Percentiles rank a stretch among this genome's conserved stretches.
These are phyloP conservation scores for Emergomyces africanus DNA, from an alignment of 2,329 filamentous ascomycete species.

Conservation along the genomic window DNA sequence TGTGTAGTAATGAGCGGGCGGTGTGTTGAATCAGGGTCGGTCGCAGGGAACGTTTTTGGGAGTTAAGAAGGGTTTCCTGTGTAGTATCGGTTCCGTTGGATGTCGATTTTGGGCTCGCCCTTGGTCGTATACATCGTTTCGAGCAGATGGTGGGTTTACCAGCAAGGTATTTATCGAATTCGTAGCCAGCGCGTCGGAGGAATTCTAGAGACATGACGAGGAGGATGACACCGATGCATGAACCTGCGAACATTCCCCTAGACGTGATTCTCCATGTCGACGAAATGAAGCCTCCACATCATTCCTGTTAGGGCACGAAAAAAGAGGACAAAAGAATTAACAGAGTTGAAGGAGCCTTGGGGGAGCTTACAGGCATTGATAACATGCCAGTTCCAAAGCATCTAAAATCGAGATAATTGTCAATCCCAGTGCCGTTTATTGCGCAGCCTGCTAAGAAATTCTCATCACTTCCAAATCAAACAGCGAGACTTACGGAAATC, in stretches of 20 bases:
- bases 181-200: slow-evolving; percentile 55
- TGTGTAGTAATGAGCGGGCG: slow-evolving; percentile 54
- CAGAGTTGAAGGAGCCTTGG: neutral
- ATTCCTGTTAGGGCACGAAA: neutral
- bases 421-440: neutral
- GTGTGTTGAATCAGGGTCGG: slow-evolving; percentile 54
- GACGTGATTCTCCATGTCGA: slow-evolving; percentile 57
- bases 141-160: slow-evolving; percentile 32
- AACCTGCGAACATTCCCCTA: slow-evolving; percentile 60
- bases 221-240: slow-evolving; percentile 65
- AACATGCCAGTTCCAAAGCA: slow-evolving; percentile 71
- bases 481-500: slow-evolving; percentile 18
- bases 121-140: neutral
- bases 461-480: neutral
- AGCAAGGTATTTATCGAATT: slow-evolving; percentile 58
- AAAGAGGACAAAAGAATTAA: no score
- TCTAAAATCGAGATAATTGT: slow-evolving; percentile 35
- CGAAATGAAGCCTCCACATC: slow-evolving; percentile 51
- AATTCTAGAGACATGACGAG: slow-evolving; percentile 61
- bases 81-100: neutral
- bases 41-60: slow-evolving; percentile 14
- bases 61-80: neutral
- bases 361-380: slow-evolving; percentile 43
- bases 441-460: neutral
- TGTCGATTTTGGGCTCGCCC: neutral